Conservation (phyloP, 345 rosid genomes). For the Erucastrum elatum region DNA sequence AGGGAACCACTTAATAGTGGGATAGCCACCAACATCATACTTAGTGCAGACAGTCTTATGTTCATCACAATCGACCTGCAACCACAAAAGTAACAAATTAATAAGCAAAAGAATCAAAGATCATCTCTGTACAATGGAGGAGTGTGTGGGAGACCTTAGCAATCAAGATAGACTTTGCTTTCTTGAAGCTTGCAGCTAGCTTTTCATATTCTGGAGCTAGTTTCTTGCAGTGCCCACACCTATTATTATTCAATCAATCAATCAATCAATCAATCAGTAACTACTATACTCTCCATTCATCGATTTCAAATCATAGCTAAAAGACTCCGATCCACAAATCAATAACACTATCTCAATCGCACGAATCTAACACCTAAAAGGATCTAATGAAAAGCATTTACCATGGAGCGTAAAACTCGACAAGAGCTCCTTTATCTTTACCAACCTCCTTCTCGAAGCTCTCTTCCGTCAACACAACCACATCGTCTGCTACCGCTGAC, state of each 20-base stretch:
- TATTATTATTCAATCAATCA: constrained; percentile 12
- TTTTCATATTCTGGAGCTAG: constrained; percentile 96
- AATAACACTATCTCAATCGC: too few species aligned
- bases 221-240: constrained; percentile 99
- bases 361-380: too few species aligned
- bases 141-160: constrained; percentile 59
- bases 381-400: too few species aligned
- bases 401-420: constrained; percentile 99
- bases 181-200: constrained; percentile 89
- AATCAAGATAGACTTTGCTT: constrained; percentile 80
- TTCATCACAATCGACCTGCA: constrained; percentile 97
- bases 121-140: neutral
- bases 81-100: constrained; percentile 12
- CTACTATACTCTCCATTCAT: neutral
- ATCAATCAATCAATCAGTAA: neutral
- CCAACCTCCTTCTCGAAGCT: constrained; percentile 97
- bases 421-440: constrained; percentile 84
- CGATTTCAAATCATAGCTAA: neutral
- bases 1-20: constrained; percentile 95
- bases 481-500: constrained; percentile 78
- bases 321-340: constrained; percentile 9
- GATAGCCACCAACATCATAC: constrained; percentile 92
- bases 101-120: constrained; percentile 9
- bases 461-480: constrained; percentile 78
- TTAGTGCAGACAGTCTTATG: constrained; percentile 89